Conservation (phyloP, 495 filamentous ascomycete species). For the Entonaema liquescens region DNA sequence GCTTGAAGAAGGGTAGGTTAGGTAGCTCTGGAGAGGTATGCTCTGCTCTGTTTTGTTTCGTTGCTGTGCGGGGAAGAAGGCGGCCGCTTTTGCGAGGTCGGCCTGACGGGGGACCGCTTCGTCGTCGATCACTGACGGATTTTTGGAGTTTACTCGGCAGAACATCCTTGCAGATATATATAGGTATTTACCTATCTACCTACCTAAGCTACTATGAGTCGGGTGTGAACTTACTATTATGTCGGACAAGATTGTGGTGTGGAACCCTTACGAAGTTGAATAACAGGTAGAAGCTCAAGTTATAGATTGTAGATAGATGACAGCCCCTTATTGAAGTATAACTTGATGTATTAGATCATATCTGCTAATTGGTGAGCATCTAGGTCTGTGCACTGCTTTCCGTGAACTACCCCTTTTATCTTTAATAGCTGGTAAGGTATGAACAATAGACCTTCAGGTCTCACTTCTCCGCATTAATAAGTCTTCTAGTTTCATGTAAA, state of each 20-base stretch:
- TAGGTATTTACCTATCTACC: neutral
- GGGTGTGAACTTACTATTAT: neutral
- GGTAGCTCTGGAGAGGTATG: neutral
- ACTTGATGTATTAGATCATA: neutral
- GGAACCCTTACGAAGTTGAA: neutral
- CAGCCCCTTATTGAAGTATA: neutral
- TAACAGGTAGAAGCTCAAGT: neutral
- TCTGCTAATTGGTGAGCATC: neutral
- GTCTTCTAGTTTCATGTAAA: neutral
- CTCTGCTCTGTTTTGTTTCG: neutral
- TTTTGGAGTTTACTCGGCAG: constrained; percentile 29
- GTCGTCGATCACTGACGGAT: constrained; percentile 30
- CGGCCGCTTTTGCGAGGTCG: constrained; percentile 24
- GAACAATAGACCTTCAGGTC: no score
- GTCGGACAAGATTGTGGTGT: neutral
- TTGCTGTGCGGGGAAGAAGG: constrained; percentile 32
- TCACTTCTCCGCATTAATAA: neutral
- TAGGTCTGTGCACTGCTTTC: neutral
- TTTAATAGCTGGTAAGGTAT: no score
- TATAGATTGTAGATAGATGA: no score
- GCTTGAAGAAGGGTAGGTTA: constrained; percentile 12
- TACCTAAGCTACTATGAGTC: constrained; percentile 4
- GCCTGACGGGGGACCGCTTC: constrained; percentile 7
- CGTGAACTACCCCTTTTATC: neutral
- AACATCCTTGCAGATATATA: constrained; percentile 26